Conservation (phyloP, 2,329 filamentous ascomycete genomes). For the Chalaropsis ovoidea region DNA sequence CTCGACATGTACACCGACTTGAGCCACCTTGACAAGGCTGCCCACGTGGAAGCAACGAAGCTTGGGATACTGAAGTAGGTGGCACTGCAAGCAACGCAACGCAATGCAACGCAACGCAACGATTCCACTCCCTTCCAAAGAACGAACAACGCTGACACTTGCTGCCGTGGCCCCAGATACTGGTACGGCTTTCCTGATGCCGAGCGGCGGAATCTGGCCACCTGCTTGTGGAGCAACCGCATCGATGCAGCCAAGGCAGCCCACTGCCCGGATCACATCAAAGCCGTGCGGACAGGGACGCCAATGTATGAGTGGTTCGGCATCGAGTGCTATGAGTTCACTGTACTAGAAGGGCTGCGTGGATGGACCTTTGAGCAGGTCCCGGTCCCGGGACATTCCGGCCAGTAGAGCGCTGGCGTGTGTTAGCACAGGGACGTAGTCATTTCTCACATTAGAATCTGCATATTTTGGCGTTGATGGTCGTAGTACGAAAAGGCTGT, state of each 20-base stretch:
- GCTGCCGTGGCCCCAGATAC: conserved; percentile 45
- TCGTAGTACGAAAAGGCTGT: not conserved
- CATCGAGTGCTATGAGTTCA: conserved; percentile 60
- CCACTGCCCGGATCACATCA: conserved; percentile 47
- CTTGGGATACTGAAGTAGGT: conserved; percentile 71
- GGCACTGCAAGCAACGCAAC: not conserved
- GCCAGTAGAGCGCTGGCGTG: not conserved
- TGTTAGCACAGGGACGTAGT: conserved; percentile 11
- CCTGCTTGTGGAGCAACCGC: conserved; percentile 56
- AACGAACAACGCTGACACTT: not conserved
- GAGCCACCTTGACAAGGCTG: conserved; percentile 62
- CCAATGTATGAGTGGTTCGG: conserved; percentile 56
- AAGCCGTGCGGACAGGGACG: conserved; percentile 56
- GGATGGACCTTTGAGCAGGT: conserved; percentile 40
- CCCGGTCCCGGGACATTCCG: not conserved
- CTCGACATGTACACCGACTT: conserved; percentile 58
- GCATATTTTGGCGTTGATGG: too few relatives aligned
- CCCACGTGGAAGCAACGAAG: conserved; percentile 69
- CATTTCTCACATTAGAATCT: not conserved
- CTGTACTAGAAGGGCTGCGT: conserved; percentile 54
- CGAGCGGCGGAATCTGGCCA: conserved; percentile 68
- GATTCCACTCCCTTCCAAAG: too few relatives aligned
- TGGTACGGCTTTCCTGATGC: conserved; percentile 73
- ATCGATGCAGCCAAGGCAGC: conserved; percentile 52
- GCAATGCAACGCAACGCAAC: too few relatives aligned